Percentiles rank a stretch among this genome's conserved stretches.
These are phyloP conservation scores for Prunus padus DNA, from an alignment of 306 rosid species.

Conservation along the genomic window DNA sequence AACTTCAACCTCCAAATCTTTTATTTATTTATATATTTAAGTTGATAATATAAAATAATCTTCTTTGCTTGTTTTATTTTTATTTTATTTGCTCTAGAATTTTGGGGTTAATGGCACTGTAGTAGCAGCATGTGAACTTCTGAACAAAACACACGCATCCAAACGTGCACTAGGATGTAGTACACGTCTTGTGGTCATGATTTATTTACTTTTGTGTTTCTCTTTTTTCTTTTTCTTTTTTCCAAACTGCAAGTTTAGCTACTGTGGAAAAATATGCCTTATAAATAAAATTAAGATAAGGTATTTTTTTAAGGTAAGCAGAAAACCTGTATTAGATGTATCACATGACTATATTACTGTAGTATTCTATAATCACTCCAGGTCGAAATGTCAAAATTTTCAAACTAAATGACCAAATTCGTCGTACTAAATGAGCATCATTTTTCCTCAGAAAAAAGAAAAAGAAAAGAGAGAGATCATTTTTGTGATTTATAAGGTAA, in stretches of 20 bases:
- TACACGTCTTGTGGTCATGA: constrained; percentile 25
- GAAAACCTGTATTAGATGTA: too few relatives aligned
- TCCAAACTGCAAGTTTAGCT: too few relatives aligned
- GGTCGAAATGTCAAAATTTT: too few relatives aligned
- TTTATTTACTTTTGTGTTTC: not conserved
- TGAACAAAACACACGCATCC: constrained; percentile 1
- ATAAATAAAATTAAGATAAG: too few relatives aligned
- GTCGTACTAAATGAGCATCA: not conserved
- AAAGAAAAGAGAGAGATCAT: too few relatives aligned
- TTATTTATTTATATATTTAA: not conserved
- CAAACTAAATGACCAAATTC: too few relatives aligned
- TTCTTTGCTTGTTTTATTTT: not conserved
- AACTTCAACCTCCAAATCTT: constrained; percentile 6
- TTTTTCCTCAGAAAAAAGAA: too few relatives aligned
- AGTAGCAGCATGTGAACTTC: constrained; percentile 33
- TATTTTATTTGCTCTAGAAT: not conserved
- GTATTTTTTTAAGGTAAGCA: too few relatives aligned
- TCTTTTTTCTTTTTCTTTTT: not conserved
- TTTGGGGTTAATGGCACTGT: not conserved
- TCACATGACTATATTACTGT: too few relatives aligned
- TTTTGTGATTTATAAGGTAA: too few relatives aligned
- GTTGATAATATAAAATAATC: not conserved
- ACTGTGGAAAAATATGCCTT: too few relatives aligned
- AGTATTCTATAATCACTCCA: not conserved
- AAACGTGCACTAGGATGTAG: constrained; percentile 3